Base-by-base conservation (phyloP, 495 filamentous ascomycete species). In the Thozetella sp. region DNA sequence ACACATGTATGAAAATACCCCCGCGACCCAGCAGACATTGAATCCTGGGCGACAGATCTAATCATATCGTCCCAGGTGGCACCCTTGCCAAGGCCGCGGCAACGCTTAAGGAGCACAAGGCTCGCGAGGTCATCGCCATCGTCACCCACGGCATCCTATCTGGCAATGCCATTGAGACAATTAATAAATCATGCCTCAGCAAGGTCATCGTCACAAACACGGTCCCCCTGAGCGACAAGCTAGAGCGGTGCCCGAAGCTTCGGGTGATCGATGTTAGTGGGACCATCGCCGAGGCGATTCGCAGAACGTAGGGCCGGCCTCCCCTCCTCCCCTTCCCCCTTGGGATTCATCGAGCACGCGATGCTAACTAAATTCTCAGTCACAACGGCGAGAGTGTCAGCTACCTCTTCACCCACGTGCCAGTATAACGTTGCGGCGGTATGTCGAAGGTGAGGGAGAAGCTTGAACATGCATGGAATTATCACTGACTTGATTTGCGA, bases 1-100 rank as follows among this genome's bases (percentile, higher is more conserved):
- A 99, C 69, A 98, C 95, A 19, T 98, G 96, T 71, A 96, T 95
- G 56, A n/a, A n/a, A n/a, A n/a, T n/a, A n/a, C n/a, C n/a, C n/a
- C n/a, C n/a, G n/a, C n/a, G n/a, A n/a, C n/a, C n/a, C n/a, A n/a
- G n/a, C n/a, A n/a, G n/a, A n/a, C n/a, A n/a, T n/a, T n/a, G n/a
- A n/a, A n/a, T n/a, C n/a, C n/a, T n/a, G n/a, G n/a, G 23, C 10
- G 2, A 25, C 2, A 1, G 27, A 22, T 15, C 25, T 54, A 40
- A 43, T 40, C 56, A 56, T 50, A 2, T 24, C 20, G 2, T 34
- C 15, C 23, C 4, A 23, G 15, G 11, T 56, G 59, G 58, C 58
- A 96, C 93, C 10, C 88, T 97, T 17, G 90, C 85, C 65, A 98
- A 97, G 77, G 96, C 95, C 17, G 94, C 95, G 46, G 87, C 93